Evolutionary conservation across 441 rosid species (phyloP).

Genomic region (Erysimum cheiri): DNA sequence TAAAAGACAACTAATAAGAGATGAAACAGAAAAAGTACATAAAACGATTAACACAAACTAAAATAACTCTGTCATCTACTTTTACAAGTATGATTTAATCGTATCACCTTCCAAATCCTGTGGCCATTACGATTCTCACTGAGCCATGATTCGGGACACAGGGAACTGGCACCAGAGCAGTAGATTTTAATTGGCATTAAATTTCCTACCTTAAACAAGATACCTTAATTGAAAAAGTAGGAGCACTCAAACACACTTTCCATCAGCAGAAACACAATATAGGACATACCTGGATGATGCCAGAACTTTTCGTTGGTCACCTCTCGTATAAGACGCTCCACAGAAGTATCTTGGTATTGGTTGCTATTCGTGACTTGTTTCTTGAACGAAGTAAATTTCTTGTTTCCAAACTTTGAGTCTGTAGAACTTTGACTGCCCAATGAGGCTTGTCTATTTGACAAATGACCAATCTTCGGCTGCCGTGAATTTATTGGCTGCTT

Average conservation of each 20-base stretch:
- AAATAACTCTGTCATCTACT: conserved; percentile 40
- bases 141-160: conserved; percentile 51
- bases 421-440: conserved; percentile 57
- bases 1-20: conserved; percentile 29
- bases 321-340: conserved; percentile 96
- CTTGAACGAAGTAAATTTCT: conserved; percentile 71
- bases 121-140: conserved; percentile 47
- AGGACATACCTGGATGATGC: conserved; percentile 87
- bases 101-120: conserved; percentile 62
- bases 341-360: conserved; percentile 91
- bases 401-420: conserved; percentile 73
- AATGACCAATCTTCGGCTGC: conserved; percentile 56
- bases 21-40: conserved; percentile 32
- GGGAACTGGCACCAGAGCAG: conserved; percentile 54
- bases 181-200: conserved; percentile 48
- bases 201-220: conserved; percentile 41
- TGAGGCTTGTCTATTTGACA: conserved; percentile 63
- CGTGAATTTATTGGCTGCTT: conserved; percentile 77
- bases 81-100: conserved; percentile 47
- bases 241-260: conserved; percentile 31
- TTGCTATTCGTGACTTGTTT: conserved; percentile 52
- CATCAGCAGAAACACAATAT: conserved; percentile 10
- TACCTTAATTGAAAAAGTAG: conserved; percentile 37
- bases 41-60: conserved; percentile 29
- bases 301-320: conserved; percentile 95